Conservation (phyloP, 306 rosid genomes). For the Argentina anserina region DNA sequence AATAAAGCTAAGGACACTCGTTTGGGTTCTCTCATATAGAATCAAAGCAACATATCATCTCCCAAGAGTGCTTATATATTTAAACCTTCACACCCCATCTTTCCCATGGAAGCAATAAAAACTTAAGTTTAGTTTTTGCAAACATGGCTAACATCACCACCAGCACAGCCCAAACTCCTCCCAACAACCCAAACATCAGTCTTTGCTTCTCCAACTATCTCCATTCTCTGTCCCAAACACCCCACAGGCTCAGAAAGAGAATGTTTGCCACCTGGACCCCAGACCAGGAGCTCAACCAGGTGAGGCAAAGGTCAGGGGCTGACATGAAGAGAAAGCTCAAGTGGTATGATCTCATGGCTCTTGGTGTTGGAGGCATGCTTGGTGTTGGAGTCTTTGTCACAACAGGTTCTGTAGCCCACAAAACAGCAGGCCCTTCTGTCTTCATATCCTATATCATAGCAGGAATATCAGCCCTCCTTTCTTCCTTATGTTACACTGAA, state of each 20-base stretch:
- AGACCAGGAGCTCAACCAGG: constrained; percentile 82
- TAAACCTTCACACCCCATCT: constrained; percentile 43
- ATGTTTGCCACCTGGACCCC: constrained; percentile 96
- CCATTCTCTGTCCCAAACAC: constrained; percentile 73
- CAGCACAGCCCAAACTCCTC: constrained; percentile 14
- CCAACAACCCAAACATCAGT: constrained; percentile 28
- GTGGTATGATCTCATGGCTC: constrained; percentile 80
- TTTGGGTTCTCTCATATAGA: constrained; percentile 31
- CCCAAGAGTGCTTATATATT: constrained; percentile 39
- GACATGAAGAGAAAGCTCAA: constrained; percentile 82
- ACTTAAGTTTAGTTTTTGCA: constrained; percentile 10
- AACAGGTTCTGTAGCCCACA: constrained; percentile 68
- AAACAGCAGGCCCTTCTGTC: constrained; percentile 72
- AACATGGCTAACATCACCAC: constrained; percentile 28
- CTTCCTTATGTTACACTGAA: constrained; percentile 87
- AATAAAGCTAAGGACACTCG: constrained; percentile 36
- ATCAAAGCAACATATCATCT: constrained; percentile 35
- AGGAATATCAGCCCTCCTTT: constrained; percentile 82
- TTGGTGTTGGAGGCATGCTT: constrained; percentile 96
- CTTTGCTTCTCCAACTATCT: constrained; percentile 50
- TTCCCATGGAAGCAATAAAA: constrained; percentile 35
- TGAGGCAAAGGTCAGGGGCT: constrained; percentile 83
- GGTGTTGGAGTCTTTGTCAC: constrained; percentile 94
- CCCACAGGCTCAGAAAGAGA: constrained; percentile 72
- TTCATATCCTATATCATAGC: constrained; percentile 84